Conservation (phyloP, 768 basidiomycete species). For the Lactarius akahatsu region DNA sequence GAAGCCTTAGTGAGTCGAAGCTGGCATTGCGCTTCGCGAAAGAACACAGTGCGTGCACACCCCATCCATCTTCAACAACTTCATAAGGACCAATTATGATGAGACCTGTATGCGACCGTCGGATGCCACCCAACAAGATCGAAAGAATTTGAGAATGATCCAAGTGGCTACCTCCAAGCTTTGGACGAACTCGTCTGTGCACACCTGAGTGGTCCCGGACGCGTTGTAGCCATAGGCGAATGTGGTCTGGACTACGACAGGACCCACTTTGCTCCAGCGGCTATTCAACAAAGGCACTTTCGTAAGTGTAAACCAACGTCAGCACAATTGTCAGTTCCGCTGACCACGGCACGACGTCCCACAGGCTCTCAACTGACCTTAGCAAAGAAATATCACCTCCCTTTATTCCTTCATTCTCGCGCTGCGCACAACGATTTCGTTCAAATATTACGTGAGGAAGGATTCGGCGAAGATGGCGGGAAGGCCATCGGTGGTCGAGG, state of each 20-base stretch:
- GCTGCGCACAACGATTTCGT: conserved; percentile 74
- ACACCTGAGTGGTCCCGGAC: conserved; percentile 51
- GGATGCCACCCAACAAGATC: conserved; percentile 82
- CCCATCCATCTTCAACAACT: not conserved
- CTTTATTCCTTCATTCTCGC: conserved; percentile 79
- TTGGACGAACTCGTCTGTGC: conserved; percentile 54
- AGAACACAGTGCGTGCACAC: conserved; percentile 43
- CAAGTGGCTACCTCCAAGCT: conserved; percentile 59
- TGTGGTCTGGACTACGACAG: conserved; percentile 84
- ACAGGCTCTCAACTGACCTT: conserved; percentile 57
- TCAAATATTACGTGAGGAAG: conserved; percentile 59
- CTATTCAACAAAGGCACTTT: conserved; percentile 63
- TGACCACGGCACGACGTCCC: not conserved
- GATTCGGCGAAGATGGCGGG: conserved; percentile 60
- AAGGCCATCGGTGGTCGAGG: conserved; percentile 55
- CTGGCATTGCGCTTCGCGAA: conserved; percentile 61
- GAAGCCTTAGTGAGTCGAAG: conserved; percentile 61
- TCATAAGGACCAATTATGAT: conserved; percentile 29
- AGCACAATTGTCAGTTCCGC: not conserved
- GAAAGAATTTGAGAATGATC: conserved; percentile 59
- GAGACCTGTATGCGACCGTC: conserved; percentile 66
- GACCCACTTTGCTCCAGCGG: conserved; percentile 57
- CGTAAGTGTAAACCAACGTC: conserved; percentile 40
- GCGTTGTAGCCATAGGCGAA: conserved; percentile 74
- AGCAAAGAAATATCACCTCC: conserved; percentile 69